Evolutionary conservation across 1,139 yeast genomes (phyloP).

Genomic region (Debaryomycetaceae sp.): DNA sequence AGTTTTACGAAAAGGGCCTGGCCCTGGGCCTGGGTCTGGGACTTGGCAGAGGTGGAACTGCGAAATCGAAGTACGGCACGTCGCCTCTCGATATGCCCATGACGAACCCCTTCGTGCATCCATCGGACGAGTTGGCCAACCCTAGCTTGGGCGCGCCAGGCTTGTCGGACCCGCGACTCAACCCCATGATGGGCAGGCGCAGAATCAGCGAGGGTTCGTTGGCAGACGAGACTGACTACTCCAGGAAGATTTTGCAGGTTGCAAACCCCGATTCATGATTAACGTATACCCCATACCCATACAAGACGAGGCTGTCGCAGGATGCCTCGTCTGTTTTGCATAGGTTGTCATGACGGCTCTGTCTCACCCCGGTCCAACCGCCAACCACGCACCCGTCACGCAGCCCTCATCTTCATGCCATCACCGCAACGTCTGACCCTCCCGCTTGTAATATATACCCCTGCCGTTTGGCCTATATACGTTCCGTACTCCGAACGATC

Average conservation of each 20-base stretch:
- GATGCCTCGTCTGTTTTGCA: not conserved
- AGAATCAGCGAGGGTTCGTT: conserved; percentile 71
- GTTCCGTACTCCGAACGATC: not conserved
- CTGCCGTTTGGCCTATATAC: not conserved
- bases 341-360: not conserved
- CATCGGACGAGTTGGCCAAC: conserved; percentile 40
- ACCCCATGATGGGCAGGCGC: conserved; percentile 73
- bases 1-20: conserved; percentile 34
- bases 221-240: conserved; percentile 77
- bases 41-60: conserved; percentile 21
- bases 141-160: conserved; percentile 16
- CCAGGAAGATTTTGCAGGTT: conserved; percentile 68
- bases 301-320: not conserved
- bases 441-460: not conserved
- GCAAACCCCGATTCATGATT: conserved; percentile 58
- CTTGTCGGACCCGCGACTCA: conserved; percentile 53
- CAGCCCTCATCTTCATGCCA: not conserved
- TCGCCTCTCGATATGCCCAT: conserved; percentile 43
- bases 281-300: not conserved
- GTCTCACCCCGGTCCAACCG: too few species aligned
- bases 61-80: conserved; percentile 22
- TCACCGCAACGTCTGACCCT: not conserved
- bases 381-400: not conserved
- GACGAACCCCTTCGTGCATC: conserved; percentile 58
- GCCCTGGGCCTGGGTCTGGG: conserved; percentile 6